Evolutionary conservation across 257 asterid genomes (phyloP), one percentile per base, ranked within the genome.

Genomic region (Nicotiana obtusifolia): DNA sequence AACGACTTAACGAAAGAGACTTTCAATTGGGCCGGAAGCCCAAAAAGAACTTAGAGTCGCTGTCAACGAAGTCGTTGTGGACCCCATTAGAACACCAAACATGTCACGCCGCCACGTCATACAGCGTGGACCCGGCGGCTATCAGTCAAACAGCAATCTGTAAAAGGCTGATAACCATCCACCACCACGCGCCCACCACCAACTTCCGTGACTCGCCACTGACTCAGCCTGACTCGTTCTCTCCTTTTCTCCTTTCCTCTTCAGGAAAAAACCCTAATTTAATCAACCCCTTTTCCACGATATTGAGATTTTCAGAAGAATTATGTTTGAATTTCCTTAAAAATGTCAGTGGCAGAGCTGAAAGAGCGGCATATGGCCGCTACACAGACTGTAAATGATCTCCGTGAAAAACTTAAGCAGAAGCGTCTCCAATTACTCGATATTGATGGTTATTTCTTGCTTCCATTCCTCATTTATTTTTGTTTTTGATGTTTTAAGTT

Each of bases 361-460:
- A 94, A 92, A 84, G 98, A 96, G 90, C 95, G 98, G 86, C 99
- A 94, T 84, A 57, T 82, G 84, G 98, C 95, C 19, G 98, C 99
- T 47, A 88, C 92, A 10, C 98, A 92, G 71, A 89, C 93, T 54
- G 95, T 94, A 44, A 92, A 87, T 87, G 60, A 92, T 33, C 98
- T 96, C 84, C 84, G 93, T 64, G 98, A 96, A n/a, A 86, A 84
- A 35, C 85, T 96, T 76, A 93, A 76, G 89, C 95, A 92, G 67
- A 90, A 66, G 87, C 98, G 98, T 49, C 95, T 88, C 20, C 93
- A 86, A 66, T 96, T 96, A 75, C 98, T 93, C 11, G 98, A 96
- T 80, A 94, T 97, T 3, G 98, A 93, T 83, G 93, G 99, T 94
- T 75, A 4, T 77, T 68, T 83, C 86, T 17, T 59, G 64, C 77